Evolutionary conservation across 2,329 filamentous ascomycete species (phyloP).

Genomic region (Fusarium goolgardi): DNA sequence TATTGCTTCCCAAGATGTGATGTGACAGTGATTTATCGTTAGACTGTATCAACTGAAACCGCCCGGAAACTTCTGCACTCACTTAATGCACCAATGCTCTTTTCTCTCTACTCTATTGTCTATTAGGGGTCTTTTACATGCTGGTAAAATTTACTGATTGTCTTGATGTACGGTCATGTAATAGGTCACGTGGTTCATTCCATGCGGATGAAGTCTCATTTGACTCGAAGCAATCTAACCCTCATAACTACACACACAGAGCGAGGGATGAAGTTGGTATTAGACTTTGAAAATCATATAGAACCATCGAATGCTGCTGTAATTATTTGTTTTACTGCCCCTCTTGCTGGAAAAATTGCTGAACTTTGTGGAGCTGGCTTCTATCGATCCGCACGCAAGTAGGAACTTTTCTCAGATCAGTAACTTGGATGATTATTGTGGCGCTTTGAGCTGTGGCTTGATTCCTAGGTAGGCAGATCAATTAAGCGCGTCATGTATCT

Average conservation of each 20-base stretch:
- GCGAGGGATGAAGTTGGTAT: too few relatives aligned
- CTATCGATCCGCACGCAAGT: background rate
- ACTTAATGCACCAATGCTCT: background rate
- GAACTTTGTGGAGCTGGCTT: background rate
- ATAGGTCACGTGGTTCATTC: too few relatives aligned
- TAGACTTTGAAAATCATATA: too few relatives aligned
- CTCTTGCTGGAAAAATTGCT: background rate
- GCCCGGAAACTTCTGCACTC: background rate
- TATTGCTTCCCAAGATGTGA: constrained; percentile 7
- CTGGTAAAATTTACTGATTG: too few relatives aligned
- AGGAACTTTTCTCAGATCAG: background rate
- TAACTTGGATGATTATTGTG: background rate
- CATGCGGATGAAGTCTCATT: too few relatives aligned
- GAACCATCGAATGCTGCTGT: background rate
- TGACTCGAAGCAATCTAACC: too few relatives aligned
- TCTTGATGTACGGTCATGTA: too few relatives aligned
- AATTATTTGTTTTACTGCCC: background rate
- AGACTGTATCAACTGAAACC: too few relatives aligned
- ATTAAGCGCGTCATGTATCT: constrained; percentile 28
- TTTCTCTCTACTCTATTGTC: background rate
- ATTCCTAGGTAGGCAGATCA: background rate
- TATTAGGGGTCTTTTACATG: background rate
- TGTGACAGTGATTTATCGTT: background rate
- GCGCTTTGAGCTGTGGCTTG: constrained; percentile 21
- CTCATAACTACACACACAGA: too few relatives aligned